Percentiles rank a stretch among this genome's conserved stretches.
These are phyloP conservation scores for Vanrija sp. DNA, from an alignment of 1,284 basidiomycete species.

Conservation along the genomic window DNA sequence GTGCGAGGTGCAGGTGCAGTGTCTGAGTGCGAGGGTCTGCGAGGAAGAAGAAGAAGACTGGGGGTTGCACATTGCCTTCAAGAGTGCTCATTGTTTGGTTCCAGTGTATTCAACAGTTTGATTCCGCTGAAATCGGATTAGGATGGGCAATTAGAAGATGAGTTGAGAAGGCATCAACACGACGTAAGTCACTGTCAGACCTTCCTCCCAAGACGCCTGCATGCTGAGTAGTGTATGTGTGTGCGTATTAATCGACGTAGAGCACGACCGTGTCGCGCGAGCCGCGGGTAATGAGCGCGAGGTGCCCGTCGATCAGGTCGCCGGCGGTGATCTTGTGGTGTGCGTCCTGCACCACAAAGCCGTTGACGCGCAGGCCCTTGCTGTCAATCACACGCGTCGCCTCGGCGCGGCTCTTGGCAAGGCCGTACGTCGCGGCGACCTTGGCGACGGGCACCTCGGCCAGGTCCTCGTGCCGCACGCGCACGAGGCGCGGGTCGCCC, in stretches of 20 bases:
- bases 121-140: too few relatives aligned
- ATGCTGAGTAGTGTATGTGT: neutral
- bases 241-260: slow-evolving; percentile 34
- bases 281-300: slow-evolving; percentile 69
- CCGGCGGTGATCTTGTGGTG: slow-evolving; percentile 45
- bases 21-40: too few relatives aligned
- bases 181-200: too few relatives aligned
- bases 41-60: too few relatives aligned
- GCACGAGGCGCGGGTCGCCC: slow-evolving; percentile 58
- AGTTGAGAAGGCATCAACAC: too few relatives aligned
- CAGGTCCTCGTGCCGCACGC: slow-evolving; percentile 52
- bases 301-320: slow-evolving; percentile 61
- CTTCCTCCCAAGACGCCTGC: too few relatives aligned
- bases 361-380: slow-evolving; percentile 59
- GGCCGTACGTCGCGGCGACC: slow-evolving; percentile 56
- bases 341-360: slow-evolving; percentile 46
- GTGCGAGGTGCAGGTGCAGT: too few relatives aligned
- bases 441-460: slow-evolving; percentile 56
- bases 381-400: slow-evolving; percentile 54
- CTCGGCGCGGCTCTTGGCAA: slow-evolving; percentile 53
- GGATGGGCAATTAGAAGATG: too few relatives aligned
- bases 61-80: too few relatives aligned
- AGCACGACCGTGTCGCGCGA: slow-evolving; percentile 70
- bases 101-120: too few relatives aligned
- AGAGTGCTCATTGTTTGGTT: too few relatives aligned